These are phyloP conservation scores for Goffeauzyma gilvescens DNA, from an alignment of 768 basidiomycete genomes.

Conservation along the genomic window DNA sequence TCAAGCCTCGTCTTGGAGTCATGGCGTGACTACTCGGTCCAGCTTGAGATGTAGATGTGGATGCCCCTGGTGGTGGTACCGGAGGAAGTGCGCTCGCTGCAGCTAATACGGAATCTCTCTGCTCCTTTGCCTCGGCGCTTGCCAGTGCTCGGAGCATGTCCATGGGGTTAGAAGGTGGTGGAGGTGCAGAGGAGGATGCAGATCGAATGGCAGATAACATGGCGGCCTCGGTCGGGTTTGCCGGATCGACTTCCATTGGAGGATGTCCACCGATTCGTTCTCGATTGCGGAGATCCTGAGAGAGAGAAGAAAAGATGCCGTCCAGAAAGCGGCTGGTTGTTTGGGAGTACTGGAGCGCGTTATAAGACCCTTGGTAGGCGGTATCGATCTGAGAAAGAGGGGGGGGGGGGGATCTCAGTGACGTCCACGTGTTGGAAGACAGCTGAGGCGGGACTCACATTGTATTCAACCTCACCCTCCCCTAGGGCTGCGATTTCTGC, in stretches of 20 bases:
- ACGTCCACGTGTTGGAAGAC: neutral
- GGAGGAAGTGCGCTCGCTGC: constrained; percentile 12
- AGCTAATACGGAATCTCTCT: constrained; percentile 13
- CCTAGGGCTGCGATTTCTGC: constrained; percentile 18
- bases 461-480: constrained; percentile 28
- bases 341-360: constrained; percentile 25
- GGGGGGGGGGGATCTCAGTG: neutral
- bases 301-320: constrained; percentile 27
- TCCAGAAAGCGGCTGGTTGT: constrained; percentile 28
- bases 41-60: too few relatives aligned
- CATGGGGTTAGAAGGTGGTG: constrained; percentile 17
- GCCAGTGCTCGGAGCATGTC: constrained; percentile 23
- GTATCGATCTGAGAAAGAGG: constrained; percentile 20
- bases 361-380: constrained; percentile 21
- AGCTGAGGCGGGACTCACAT: constrained; percentile 15
- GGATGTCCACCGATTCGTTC: constrained; percentile 11
- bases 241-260: constrained; percentile 10
- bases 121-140: constrained; percentile 16
- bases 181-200: constrained; percentile 2
- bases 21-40: too few relatives aligned
- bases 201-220: constrained; percentile 10
- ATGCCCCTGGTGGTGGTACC: too few relatives aligned
- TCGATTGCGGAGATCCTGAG: constrained; percentile 21
- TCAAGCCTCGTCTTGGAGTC: too few relatives aligned
- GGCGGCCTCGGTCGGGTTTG: too few relatives aligned